phyloP scores from a whole-genome alignment of 768 basidiomycete genomes.

The Asterophora lycoperdoides region DNA sequence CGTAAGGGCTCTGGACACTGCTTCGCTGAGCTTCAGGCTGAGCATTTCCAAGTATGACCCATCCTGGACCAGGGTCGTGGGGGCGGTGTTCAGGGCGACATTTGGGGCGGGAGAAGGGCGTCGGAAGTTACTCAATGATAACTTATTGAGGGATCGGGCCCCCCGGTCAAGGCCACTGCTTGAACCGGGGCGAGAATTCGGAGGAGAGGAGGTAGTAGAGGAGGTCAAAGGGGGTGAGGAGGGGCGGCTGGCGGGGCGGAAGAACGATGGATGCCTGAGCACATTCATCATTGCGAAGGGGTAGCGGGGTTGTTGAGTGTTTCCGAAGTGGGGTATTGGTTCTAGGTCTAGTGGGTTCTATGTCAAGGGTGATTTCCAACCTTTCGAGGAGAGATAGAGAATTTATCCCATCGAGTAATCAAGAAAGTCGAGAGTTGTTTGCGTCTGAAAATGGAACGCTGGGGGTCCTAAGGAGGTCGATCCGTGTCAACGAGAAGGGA shows the following conservation, averaged over 20 bases:
- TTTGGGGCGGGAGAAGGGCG: constrained; percentile 47
- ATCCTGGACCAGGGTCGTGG: constrained; percentile 59
- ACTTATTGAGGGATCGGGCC: constrained; percentile 50
- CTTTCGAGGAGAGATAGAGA: constrained; percentile 23
- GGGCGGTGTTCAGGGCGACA: constrained; percentile 28
- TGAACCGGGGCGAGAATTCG: constrained; percentile 33
- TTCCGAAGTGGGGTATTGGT: constrained; percentile 10
- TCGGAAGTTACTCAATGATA: constrained; percentile 57
- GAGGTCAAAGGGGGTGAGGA: constrained; percentile 43
- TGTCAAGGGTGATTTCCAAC: constrained; percentile 21
- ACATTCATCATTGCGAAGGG: constrained; percentile 49
- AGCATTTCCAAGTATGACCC: constrained; percentile 78
- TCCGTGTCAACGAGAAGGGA: constrained; percentile 63
- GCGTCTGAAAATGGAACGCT: constrained; percentile 17
- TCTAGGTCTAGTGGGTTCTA: constrained; percentile 29
- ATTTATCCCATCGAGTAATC: constrained; percentile 54
- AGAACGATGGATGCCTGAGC: constrained; percentile 63
- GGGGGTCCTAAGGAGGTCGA: constrained; percentile 66
- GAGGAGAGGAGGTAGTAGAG: constrained; percentile 17
- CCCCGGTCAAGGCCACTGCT: constrained; percentile 38
- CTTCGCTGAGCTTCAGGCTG: constrained; percentile 74
- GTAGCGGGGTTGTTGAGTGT: constrained; percentile 11
- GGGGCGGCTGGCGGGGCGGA: constrained; percentile 60
- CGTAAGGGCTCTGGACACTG: constrained; percentile 69
- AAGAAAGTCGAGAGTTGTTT: constrained; percentile 14